Base-by-base conservation (phyloP, 1,284 basidiomycete genomes). In the Cryptococcus amylolentus region DNA sequence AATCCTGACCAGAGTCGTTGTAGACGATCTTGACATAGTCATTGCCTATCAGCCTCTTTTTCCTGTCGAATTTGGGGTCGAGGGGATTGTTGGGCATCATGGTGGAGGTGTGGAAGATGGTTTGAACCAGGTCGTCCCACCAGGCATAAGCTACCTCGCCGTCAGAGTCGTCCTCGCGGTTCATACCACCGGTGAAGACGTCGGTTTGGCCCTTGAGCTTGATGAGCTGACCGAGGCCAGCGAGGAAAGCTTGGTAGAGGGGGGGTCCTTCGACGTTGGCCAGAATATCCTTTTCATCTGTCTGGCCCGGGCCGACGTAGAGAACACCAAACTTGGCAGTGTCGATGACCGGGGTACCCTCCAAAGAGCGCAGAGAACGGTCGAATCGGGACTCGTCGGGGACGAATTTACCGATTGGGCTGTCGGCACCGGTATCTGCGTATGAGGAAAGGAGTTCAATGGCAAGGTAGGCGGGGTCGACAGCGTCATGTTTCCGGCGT, bases 91-190 rank as follows among this genome's bases (percentile, higher is more conserved):
- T 88, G 2, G 96, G 96, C 96, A 98, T 98, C 78, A 99, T 86
- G 1, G 96, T 98, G 2, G 95, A 89, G 1, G 92, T 88, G 76
- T 98, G 96, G 76, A 91, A 99, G 52, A 97, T 83, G 57, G 97
- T 86, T 72, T 98, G 96, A 16, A 88, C 87, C 45, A 97, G 94
- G 69, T 97, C 93, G 76, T 99, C 93, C 88, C 92, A 94, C 94
- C 95, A 98, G 0, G 94, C 93, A 70, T 98, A 98, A 0, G 92
- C 89, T 69, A 92, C 95, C 75, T 79, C 74, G 27, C 81, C 81
- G 62, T 98, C 91, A 23, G 88, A 86, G 72, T 98, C 93, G 66
- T 88, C 86, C 62, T 89, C 86, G 13, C 69, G 85, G 73, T 95
- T 88, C 35, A 98, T 81, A 2, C 93, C 93, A 28, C 94, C 95